Conservation (phyloP, 2,329 filamentous ascomycete species). For the Aspergillus ochraceoroseus region DNA sequence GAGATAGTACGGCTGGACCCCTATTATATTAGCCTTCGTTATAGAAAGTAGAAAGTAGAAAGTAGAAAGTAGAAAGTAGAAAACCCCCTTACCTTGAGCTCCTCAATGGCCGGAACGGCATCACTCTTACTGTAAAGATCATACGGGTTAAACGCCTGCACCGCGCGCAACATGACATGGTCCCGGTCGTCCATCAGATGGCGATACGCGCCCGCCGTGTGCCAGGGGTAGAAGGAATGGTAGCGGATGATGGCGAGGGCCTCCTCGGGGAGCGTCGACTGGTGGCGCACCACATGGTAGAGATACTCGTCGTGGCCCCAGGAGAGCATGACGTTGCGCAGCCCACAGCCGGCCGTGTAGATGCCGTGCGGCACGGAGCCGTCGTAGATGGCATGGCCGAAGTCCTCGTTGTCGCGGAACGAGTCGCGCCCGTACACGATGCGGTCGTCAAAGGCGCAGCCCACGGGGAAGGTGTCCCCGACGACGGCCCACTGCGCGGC, state of each 20-base stretch:
- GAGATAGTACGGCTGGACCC: constrained; percentile 60
- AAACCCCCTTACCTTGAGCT: constrained; percentile 64
- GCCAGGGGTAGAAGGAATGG: constrained; percentile 92
- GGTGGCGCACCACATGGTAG: constrained; percentile 80
- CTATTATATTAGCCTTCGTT: too few species aligned
- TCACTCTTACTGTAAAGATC: constrained; percentile 91
- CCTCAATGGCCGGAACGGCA: constrained; percentile 67
- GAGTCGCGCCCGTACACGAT: constrained; percentile 75
- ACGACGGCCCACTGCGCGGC: constrained; percentile 97
- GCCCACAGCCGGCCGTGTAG: constrained; percentile 70
- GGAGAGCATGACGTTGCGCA: constrained; percentile 82
- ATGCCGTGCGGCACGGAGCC: constrained; percentile 75
- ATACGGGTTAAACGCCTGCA: constrained; percentile 84
- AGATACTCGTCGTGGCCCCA: constrained; percentile 61
- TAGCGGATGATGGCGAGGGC: constrained; percentile 89
- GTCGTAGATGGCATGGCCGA: constrained; percentile 63
- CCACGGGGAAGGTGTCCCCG: constrained; percentile 53
- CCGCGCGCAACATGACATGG: constrained; percentile 70
- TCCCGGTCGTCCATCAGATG: constrained; percentile 83
- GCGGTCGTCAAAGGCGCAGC: constrained; percentile 53
- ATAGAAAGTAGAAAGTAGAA: constrained; percentile 14
- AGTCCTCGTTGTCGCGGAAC: constrained; percentile 73
- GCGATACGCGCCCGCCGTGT: constrained; percentile 70
- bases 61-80: not conserved
- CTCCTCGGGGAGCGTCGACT: constrained; percentile 72